Percentiles rank a stretch among this genome's conserved stretches.
Evolutionary conservation across 345 rosid genomes (phyloP).

Genomic region (Carallia brachiata): DNA sequence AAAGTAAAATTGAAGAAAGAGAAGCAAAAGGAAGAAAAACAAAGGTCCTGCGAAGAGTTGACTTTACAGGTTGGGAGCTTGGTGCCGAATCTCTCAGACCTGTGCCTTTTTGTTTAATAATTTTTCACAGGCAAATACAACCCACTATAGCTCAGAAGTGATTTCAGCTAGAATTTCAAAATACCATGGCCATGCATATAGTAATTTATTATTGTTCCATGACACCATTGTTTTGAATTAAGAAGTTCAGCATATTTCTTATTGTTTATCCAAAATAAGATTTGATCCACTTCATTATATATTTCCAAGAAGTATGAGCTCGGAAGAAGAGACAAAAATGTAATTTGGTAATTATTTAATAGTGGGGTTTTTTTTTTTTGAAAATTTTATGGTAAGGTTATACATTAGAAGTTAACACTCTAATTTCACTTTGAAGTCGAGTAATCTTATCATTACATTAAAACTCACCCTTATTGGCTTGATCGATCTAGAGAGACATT

Average conservation of each 20-base stretch:
- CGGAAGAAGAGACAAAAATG: neutral
- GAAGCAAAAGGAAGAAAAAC: neutral
- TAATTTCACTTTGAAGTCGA: too few relatives aligned
- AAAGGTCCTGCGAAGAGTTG: slow-evolving; percentile 29
- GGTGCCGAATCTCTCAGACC: slow-evolving; percentile 26
- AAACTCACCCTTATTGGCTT: too few relatives aligned
- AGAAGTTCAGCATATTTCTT: neutral
- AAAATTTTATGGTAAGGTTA: too few relatives aligned
- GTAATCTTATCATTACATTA: too few relatives aligned
- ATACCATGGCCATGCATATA: neutral
- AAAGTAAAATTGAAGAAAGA: neutral
- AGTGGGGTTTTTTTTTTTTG: neutral
- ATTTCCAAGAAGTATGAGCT: neutral
- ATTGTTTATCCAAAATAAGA: neutral
- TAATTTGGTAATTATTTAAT: neutral
- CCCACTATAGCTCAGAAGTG: neutral
- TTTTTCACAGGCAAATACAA: slow-evolving; percentile 18
- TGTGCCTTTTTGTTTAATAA: slow-evolving; percentile 12
- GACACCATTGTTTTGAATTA: neutral
- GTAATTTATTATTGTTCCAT: neutral
- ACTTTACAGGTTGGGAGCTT: slow-evolving; percentile 37
- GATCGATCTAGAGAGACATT: neutral
- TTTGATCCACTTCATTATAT: neutral
- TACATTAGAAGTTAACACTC: too few relatives aligned
- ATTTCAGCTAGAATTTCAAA: neutral